Conservation (phyloP, 208 protist genomes). For the Acanthamoeba triangularis region DNA sequence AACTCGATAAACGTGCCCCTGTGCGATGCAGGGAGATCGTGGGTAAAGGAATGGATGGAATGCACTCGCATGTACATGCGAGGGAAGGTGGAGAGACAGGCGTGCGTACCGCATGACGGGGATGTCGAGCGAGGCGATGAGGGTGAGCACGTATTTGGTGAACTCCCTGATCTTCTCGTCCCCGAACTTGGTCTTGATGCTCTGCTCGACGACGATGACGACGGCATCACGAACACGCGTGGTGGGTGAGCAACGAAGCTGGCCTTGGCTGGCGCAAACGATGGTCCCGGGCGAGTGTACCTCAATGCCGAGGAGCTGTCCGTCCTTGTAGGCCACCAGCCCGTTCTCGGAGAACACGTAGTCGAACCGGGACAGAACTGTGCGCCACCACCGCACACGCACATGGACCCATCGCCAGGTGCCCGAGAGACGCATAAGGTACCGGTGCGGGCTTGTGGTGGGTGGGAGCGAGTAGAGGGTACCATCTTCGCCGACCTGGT, state of each 20-base stretch:
- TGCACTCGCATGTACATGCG: no score
- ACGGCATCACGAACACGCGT: no score
- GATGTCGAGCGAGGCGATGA: slow-evolving; percentile 98
- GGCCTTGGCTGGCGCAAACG: no score
- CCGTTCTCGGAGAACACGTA: slow-evolving; percentile 99
- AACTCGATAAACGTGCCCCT: slow-evolving; percentile 99
- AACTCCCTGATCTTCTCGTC: slow-evolving; percentile 97
- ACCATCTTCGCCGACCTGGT: slow-evolving; percentile 97
- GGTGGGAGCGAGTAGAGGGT: background rate
- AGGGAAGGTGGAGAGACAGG: background rate
- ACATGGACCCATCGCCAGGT: background rate
- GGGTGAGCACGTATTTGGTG: slow-evolving; percentile 96
- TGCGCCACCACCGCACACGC: background rate
- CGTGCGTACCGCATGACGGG: slow-evolving; percentile 95
- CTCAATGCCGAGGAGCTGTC: slow-evolving; percentile 85
- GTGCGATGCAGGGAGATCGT: background rate
- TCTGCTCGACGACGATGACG: slow-evolving; percentile 89
- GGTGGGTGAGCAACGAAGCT: no score
- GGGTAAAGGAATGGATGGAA: background rate
- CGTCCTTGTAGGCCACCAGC: slow-evolving; percentile 95
- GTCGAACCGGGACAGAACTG: slow-evolving; percentile 96
- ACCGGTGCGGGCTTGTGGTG: background rate
- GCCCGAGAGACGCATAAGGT: background rate
- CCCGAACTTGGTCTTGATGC: slow-evolving; percentile 95
- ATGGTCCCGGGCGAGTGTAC: no score